phyloP scores from a whole-genome alignment of 106 monocot genomes.

The Ottelia alismoides region DNA sequence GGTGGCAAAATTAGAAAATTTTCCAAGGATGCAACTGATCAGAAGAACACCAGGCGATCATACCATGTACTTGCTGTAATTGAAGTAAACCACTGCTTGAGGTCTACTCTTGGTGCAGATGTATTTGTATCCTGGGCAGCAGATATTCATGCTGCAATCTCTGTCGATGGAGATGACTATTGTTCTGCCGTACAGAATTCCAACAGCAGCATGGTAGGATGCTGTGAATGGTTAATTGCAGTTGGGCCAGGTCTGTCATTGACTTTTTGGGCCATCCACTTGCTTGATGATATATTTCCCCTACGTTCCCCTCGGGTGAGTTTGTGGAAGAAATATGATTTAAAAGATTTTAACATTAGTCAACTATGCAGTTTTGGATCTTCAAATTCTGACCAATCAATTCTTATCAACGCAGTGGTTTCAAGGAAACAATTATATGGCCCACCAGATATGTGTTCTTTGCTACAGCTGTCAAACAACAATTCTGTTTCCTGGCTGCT shows the following conservation, averaged over 20 bases:
- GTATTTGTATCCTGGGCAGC: slow-evolving; percentile 64
- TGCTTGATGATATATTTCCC: slow-evolving; percentile 70
- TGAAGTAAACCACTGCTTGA: slow-evolving; percentile 63
- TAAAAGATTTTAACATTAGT: slow-evolving; percentile 12
- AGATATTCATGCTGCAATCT: slow-evolving; percentile 34
- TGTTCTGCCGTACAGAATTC: slow-evolving; percentile 18
- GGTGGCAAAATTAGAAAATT: slow-evolving; percentile 27
- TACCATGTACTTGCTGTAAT: slow-evolving; percentile 78
- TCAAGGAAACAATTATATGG: slow-evolving; percentile 40
- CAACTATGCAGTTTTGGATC: slow-evolving; percentile 2
- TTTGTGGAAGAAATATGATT: slow-evolving; percentile 62
- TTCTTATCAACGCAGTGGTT: slow-evolving; percentile 48
- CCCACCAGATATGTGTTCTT: slow-evolving; percentile 58
- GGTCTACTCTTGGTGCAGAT: slow-evolving; percentile 44
- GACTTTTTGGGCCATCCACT: slow-evolving; percentile 77
- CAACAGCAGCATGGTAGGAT: slow-evolving; percentile 31
- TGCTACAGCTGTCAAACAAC: slow-evolving; percentile 56
- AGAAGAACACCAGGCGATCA: slow-evolving; percentile 18
- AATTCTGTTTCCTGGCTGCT: slow-evolving; percentile 52
- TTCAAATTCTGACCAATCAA: slow-evolving; percentile 12
- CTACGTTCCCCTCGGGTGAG: slow-evolving; percentile 69
- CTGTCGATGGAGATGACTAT: slow-evolving; percentile 19
- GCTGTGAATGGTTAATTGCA: slow-evolving; percentile 82
- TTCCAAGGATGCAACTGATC: slow-evolving; percentile 29
- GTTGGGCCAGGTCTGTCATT: slow-evolving; percentile 43